Percentiles rank a stretch among this genome's conserved stretches.
Conservation (phyloP, 345 rosid genomes). For the Dovyalis caffra region DNA sequence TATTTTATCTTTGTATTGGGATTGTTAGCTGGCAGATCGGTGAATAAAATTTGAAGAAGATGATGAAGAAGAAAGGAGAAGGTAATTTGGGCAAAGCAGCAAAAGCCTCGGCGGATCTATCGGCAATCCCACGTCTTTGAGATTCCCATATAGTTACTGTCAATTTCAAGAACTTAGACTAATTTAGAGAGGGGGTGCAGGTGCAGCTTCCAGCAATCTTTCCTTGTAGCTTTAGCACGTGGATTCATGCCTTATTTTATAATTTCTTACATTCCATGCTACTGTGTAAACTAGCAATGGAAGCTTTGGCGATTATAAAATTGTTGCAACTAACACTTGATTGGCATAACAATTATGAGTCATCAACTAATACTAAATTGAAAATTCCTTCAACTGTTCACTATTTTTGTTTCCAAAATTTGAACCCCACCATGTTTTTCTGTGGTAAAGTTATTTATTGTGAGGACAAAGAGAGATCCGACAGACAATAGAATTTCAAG, state of each 20-base stretch:
- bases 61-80: constrained; percentile 8
- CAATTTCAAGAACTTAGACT: constrained; percentile 8
- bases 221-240: constrained; percentile 31
- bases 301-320: background rate
- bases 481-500: background rate
- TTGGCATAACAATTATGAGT: background rate
- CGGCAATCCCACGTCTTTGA: constrained; percentile 43
- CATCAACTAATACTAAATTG: background rate
- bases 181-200: background rate
- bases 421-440: background rate
- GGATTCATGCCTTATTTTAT: constrained; percentile 6
- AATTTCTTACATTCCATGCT: constrained; percentile 28
- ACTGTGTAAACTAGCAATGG: constrained; percentile 10
- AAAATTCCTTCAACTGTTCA: background rate
- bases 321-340: background rate
- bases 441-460: background rate
- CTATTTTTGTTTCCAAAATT: background rate
- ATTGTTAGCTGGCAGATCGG: constrained; percentile 56
- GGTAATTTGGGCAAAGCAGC: constrained; percentile 23
- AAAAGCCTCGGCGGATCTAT: constrained; percentile 41
- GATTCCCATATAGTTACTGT: constrained; percentile 26
- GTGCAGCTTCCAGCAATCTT: constrained; percentile 29
- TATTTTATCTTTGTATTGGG: constrained; percentile 30
- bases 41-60: constrained; percentile 12
- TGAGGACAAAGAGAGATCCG: background rate